Evolutionary conservation across 2,329 filamentous ascomycete genomes (phyloP).

Genomic region (Cladobotryum protrusum): DNA sequence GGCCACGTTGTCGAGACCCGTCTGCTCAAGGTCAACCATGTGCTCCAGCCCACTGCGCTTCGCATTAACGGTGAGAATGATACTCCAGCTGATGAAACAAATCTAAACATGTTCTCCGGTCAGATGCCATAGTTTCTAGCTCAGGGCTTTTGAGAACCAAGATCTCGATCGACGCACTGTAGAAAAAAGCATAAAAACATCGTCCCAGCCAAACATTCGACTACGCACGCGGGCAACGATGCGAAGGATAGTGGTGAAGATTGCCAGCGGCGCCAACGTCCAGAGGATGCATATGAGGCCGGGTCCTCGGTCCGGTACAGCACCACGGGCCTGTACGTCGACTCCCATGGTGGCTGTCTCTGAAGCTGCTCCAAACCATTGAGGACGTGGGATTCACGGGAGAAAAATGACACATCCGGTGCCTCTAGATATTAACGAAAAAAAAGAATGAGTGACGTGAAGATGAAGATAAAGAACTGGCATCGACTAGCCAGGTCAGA

Average conservation of each 20-base stretch:
- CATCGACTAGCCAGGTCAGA: too few relatives aligned
- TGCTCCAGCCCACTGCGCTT: constrained; percentile 15
- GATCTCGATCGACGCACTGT: constrained; percentile 9
- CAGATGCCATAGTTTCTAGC: not conserved
- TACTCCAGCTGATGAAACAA: constrained; percentile 17
- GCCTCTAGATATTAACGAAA: too few relatives aligned
- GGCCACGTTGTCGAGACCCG: constrained; percentile 16
- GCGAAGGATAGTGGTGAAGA: constrained; percentile 12
- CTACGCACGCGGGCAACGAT: constrained; percentile 10
- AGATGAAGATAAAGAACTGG: too few relatives aligned
- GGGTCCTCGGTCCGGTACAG: constrained; percentile 13
- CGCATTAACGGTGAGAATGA: constrained; percentile 14
- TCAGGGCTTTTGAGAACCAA: not conserved
- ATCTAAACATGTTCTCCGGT: constrained; percentile 3
- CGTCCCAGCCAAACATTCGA: constrained; percentile 16
- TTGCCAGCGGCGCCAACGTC: constrained; percentile 14
- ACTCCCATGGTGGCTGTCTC: not conserved
- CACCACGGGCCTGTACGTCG: constrained; percentile 13
- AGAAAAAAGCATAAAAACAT: constrained; percentile 16
- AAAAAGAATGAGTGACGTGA: too few relatives aligned
- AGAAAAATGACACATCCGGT: too few relatives aligned
- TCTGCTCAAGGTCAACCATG: constrained; percentile 12
- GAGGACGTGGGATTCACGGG: not conserved
- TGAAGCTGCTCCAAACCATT: not conserved
- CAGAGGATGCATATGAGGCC: constrained; percentile 12